These are phyloP conservation scores for Acanthamoeba sp. DNA, from an alignment of 208 protist genomes.

Conservation along the genomic window DNA sequence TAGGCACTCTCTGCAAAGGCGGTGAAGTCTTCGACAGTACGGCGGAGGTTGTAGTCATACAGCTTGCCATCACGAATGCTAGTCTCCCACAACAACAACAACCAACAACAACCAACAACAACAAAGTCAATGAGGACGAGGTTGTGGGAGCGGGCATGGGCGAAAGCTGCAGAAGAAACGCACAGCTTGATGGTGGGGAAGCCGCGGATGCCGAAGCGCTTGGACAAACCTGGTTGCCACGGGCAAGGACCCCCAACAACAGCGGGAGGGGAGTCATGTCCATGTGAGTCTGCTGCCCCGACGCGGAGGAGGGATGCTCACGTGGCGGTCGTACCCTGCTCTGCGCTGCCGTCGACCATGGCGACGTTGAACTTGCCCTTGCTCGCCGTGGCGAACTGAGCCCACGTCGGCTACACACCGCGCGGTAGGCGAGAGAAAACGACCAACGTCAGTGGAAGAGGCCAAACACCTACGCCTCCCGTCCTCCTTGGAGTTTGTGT, in stretches of 20 bases:
- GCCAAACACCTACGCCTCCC: no score
- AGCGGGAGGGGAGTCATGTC: no score
- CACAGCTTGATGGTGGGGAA: conserved; percentile 69
- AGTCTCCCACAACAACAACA: not conserved
- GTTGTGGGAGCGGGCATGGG: not conserved
- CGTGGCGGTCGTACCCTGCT: not conserved
- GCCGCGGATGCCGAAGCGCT: conserved; percentile 54
- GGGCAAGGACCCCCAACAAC: no score
- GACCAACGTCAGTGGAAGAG: not conserved
- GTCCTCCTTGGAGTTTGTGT: no score
- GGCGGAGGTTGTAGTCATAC: conserved; percentile 19
- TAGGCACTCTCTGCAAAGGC: conserved; percentile 23
- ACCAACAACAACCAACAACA: not conserved
- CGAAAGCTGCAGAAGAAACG: not conserved
- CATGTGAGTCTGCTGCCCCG: not conserved
- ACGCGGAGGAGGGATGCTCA: not conserved
- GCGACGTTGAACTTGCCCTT: conserved; percentile 58
- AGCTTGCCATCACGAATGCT: conserved; percentile 39
- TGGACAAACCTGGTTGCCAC: not conserved
- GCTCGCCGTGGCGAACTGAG: conserved; percentile 4
- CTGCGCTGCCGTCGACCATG: conserved; percentile 59
- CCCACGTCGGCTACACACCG: not conserved
- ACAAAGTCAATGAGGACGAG: not conserved
- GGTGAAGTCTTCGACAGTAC: conserved; percentile 64
- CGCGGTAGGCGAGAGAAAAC: not conserved